Conservation (phyloP, 805 yeast genomes). For the Sugiyamaella lignohabitans region DNA sequence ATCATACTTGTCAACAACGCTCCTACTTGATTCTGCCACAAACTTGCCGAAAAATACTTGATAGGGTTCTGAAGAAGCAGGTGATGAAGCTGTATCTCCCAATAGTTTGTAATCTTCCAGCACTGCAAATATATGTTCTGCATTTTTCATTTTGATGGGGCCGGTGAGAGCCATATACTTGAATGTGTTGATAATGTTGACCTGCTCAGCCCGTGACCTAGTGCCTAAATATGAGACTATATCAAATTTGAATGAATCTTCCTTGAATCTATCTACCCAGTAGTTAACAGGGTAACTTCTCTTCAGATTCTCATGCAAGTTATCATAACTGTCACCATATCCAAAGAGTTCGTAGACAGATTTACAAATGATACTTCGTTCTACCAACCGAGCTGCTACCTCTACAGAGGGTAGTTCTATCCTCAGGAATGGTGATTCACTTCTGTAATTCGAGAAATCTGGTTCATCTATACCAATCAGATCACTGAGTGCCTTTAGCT, state of each 20-base stretch:
- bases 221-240: conserved; percentile 73
- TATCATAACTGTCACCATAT: conserved; percentile 47
- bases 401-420: conserved; percentile 61
- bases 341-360: conserved; percentile 88
- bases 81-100: conserved; percentile 36
- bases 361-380: conserved; percentile 61
- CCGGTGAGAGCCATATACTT: conserved; percentile 68
- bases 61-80: conserved; percentile 46
- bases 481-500: conserved; percentile 76
- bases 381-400: conserved; percentile 57
- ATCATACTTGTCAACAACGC: conserved; percentile 70
- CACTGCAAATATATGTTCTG: conserved; percentile 63
- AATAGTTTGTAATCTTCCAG: conserved; percentile 61
- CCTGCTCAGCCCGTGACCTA: conserved; percentile 43
- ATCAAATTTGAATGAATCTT: conserved; percentile 70
- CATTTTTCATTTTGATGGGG: conserved; percentile 66
- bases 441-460: conserved; percentile 55
- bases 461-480: conserved; percentile 43
- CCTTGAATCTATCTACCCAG: conserved; percentile 33
- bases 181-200: conserved; percentile 65
- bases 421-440: conserved; percentile 58
- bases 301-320: conserved; percentile 49
- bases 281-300: conserved; percentile 23
- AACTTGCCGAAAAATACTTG: conserved; percentile 70
- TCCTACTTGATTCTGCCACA: conserved; percentile 58